Base-by-base conservation (phyloP, 2,329 filamentous ascomycete genomes). In the Aureobasidium sp. region DNA sequence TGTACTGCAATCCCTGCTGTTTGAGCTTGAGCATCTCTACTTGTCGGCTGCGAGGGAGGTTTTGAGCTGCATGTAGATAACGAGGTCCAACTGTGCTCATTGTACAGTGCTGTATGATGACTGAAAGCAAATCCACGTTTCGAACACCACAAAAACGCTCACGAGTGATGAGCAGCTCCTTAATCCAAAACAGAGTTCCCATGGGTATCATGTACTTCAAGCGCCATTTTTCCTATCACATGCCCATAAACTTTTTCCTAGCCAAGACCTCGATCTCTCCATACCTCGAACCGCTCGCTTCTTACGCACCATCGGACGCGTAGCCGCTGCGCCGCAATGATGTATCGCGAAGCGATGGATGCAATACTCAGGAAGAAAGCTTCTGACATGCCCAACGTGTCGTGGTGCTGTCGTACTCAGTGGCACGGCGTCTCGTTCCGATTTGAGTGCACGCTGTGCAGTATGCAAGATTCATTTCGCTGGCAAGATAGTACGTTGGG, bases 141-240 rank as follows among this genome's bases (percentile, higher is more conserved):
- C 37, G 8, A 27, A 37, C 4, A 15, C 17, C 36, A 43, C 37
- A 20, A 9, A 39, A 26, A 29, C 34, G 50, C 50, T 39, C 50
- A 53, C 15, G 9, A 20, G 5, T 34, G 12, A 20, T 39, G 20
- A 24, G 10, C 20, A 13, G 7, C 32, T 8, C 20, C 20, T 44
- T 13, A n/a, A 53, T 8, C 8, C 17, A 26, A 46, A 44, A 34
- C 39, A 34, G 29, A 57, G 3, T 24, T 46, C 29, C 53, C 39
- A 46, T 44, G 53, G 53, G 53, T 57, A 57, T 57, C 27, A 41
- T 57, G 39, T 27, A 46, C 46, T 41, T n/a, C 26, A 57, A 57
- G 39, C 53, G 53, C 53, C 41, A 20, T 32, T 17, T 44, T 26
- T 26, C 15, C 39, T 36, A 46, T 57, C 36, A 39, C 26, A 57